Conservation (phyloP, 768 basidiomycete species). For the Leccinum uliginosum region DNA sequence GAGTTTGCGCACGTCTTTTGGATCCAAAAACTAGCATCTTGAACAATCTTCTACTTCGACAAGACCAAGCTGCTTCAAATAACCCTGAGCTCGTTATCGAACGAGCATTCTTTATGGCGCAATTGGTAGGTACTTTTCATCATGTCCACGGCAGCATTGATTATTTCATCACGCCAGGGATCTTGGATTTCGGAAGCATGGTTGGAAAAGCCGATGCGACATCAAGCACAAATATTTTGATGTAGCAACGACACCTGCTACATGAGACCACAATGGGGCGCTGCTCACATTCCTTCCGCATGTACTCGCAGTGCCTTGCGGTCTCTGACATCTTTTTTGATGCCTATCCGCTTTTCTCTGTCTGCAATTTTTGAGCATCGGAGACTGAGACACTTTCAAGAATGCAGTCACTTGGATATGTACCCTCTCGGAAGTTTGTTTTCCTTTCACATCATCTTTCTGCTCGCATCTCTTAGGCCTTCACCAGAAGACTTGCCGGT, state of each 20-base stretch:
- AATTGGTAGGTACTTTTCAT: constrained; percentile 47
- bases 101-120: constrained; percentile 51
- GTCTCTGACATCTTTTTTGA: constrained; percentile 71
- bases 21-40: constrained; percentile 82
- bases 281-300: constrained; percentile 71
- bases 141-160: not conserved
- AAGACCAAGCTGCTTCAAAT: constrained; percentile 6
- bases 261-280: constrained; percentile 34
- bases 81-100: constrained; percentile 17
- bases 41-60: constrained; percentile 32
- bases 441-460: constrained; percentile 93
- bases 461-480: constrained; percentile 68
- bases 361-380: constrained; percentile 74
- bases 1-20: constrained; percentile 94
- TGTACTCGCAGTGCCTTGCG: constrained; percentile 78
- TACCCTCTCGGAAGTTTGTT: constrained; percentile 86
- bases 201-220: constrained; percentile 64
- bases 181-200: constrained; percentile 88
- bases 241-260: constrained; percentile 45
- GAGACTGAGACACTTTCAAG: constrained; percentile 37
- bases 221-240: constrained; percentile 72
- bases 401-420: constrained; percentile 46
- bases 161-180: constrained; percentile 48
- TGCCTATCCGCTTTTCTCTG: constrained; percentile 79
- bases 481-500: constrained; percentile 24